Evolutionary conservation across 345 rosid genomes (phyloP), one percentile per base, ranked within the genome.

Genomic region (Salix koriyanagi): DNA sequence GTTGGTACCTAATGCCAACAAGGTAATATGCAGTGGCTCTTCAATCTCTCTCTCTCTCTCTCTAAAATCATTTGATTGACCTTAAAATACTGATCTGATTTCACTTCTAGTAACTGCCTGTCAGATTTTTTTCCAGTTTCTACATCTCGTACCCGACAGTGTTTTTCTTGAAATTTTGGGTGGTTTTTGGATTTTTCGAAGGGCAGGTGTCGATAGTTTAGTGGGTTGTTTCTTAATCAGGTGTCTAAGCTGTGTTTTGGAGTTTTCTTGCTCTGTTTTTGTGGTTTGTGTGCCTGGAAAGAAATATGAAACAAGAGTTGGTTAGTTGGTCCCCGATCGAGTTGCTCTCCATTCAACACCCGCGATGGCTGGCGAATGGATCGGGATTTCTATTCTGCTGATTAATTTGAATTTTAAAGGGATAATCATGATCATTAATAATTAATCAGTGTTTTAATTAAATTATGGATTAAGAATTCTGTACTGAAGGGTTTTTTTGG

Each of bases 1-100:
- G 85, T 85, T 96, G 5, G 99, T 96, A 70, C 99, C 99, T 23
- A 96, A 93, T 81, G 96, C 90, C 84, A 96, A 96, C 88, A 95
- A 93, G 98, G 99, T 95, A 81, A 67, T 6, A 26, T 2, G 8
- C 4, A 21, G 8, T 9, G 21, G 2, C 60, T 54, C 7, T 19
- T 21, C 2, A 19, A 54, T 30, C 34, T 4, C 34, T 32, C 34
- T 32, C 37, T 34, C 6, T 54, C 1, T 50, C 23, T 19, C 25
- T 54, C 7, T 21, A 54, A 54, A 54, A 54, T 54, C 60, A 21
- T 54, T 58, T 58, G 64, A 58, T 58, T 58, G 64, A 58, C 64
- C 14, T 10, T 7, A 52, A 52, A 52, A 52, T n/a, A 58, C 28
- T 58, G 15, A 62, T 42, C 14, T 65, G 39, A 67, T 18, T 9